A percentile compares a stretch with the other conserved stretches of the same genome.
Conservation (phyloP, 768 basidiomycete genomes). For the Neoboletus magnificus region DNA sequence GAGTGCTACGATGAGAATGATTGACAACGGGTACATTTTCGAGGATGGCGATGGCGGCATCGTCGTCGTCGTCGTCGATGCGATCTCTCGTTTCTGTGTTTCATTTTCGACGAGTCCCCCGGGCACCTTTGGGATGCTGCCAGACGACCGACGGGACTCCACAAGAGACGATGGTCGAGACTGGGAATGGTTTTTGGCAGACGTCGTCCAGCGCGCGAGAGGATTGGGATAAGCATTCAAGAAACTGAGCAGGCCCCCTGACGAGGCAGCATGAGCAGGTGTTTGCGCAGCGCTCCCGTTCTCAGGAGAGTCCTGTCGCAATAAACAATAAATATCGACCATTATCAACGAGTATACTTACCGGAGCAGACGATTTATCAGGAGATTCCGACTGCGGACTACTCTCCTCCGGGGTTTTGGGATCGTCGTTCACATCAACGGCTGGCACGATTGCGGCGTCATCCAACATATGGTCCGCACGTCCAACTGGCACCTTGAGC, state of each 20-base stretch:
- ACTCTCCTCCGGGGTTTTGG: constrained; percentile 17
- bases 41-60: neutral
- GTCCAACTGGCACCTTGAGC: constrained; percentile 55
- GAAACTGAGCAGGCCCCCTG: constrained; percentile 54
- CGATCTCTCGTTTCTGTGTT: neutral
- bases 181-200: constrained; percentile 23
- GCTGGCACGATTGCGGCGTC: constrained; percentile 22
- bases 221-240: constrained; percentile 58
- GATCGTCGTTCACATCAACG: constrained; percentile 12
- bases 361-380: constrained; percentile 20
- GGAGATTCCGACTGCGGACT: constrained; percentile 16
- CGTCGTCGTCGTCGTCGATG: neutral
- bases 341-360: constrained; percentile 11
- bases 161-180: constrained; percentile 19
- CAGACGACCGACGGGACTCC: constrained; percentile 25
- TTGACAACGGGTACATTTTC: constrained; percentile 42
- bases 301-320: constrained; percentile 25
- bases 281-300: constrained; percentile 21
- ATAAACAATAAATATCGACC: neutral
- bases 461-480: constrained; percentile 59
- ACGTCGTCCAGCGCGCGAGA: constrained; percentile 48
- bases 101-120: constrained; percentile 33
- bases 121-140: constrained; percentile 30
- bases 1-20: constrained; percentile 72
- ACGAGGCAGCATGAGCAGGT: constrained; percentile 20